phyloP scores from a whole-genome alignment of 345 rosid genomes.

The Eucalyptus curtisii region DNA sequence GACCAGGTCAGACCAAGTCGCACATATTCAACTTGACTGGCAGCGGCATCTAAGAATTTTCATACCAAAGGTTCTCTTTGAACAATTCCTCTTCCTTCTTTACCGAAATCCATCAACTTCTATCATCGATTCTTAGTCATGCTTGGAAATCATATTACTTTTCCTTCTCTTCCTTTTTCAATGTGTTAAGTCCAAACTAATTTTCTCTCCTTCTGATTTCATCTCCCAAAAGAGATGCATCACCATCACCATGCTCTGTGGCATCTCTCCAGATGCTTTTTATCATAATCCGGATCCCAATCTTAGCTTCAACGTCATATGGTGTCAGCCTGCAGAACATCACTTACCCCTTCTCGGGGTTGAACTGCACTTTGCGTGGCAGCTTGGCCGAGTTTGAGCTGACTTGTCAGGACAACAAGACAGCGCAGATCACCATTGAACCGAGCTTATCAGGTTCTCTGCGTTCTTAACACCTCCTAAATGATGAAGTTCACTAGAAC shows the following conservation, averaged over 20 bases:
- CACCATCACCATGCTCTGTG: not conserved
- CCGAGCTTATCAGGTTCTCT: not conserved
- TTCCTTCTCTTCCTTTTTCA: not conserved
- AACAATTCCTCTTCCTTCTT: not conserved
- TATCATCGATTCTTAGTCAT: not conserved
- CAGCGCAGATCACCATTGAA: not conserved
- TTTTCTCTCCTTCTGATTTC: not conserved
- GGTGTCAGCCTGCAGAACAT: not conserved
- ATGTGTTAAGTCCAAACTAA: not conserved
- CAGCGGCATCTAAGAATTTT: not conserved
- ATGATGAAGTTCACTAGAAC: not conserved
- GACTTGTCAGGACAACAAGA: not conserved
- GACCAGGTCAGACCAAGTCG: not conserved
- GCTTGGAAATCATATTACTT: not conserved
- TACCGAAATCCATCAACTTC: not conserved
- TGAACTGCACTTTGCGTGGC: accelerated
- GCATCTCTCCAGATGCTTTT: not conserved
- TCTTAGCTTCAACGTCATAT: not conserved
- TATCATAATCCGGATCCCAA: not conserved
- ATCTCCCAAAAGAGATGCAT: not conserved
- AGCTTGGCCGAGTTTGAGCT: not conserved
- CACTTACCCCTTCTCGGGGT: not conserved
- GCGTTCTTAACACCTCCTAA: not conserved
- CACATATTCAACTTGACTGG: not conserved
- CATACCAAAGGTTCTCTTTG: not conserved